Base-by-base conservation (phyloP, 768 basidiomycete species). In the Sarcodon aspratus region DNA sequence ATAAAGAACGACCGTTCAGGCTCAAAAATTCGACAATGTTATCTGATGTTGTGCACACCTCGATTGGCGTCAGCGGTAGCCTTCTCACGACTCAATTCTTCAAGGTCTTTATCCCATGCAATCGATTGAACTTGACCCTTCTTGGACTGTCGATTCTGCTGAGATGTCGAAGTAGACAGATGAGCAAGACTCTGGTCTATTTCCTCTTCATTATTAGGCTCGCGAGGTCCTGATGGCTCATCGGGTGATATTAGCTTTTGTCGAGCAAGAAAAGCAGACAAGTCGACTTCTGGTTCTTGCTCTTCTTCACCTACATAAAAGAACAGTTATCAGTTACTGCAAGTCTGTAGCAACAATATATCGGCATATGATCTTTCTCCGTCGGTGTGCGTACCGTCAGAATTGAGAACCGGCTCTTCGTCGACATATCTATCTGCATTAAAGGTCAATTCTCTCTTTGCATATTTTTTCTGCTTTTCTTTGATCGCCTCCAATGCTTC, bases 401-500 rank as follows among this genome's bases (percentile, higher is more conserved):
- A 80, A 57, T 75, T 80, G 21, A 85, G 65, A 54, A 83, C 79
- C 3, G 78, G 79, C 50, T 79, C 82, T 15, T 75, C 74, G 63
- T 89, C 86, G 12, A 58, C 71, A 58, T 90, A 90, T 46, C 86
- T 71, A 69, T 88, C 85, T 0, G 70, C 79, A 58, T 91, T 90
- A 4, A 81, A 73, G 3, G 71, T 79, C 12, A 91, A 66, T 45
- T 78, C 66, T 35, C 87, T 70, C 49, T 70, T 69, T 21, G 76
- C 61, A 48, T 74, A 88, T 57, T 75, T 82, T 34, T 58, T 61
- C 12, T 65, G 66, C 7, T 9, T 42, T 11, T 42, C 40, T 42
- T 42, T 27, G 15, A 15, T 42, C 9, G 65, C 53, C 57, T 78
- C 81, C 33, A 68, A 65, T 0, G 69, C 71, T 32, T 68, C 71